Percentiles rank a stretch among this genome's conserved stretches.
Conservation (phyloP, 306 rosid species). For the Quercus robur region DNA sequence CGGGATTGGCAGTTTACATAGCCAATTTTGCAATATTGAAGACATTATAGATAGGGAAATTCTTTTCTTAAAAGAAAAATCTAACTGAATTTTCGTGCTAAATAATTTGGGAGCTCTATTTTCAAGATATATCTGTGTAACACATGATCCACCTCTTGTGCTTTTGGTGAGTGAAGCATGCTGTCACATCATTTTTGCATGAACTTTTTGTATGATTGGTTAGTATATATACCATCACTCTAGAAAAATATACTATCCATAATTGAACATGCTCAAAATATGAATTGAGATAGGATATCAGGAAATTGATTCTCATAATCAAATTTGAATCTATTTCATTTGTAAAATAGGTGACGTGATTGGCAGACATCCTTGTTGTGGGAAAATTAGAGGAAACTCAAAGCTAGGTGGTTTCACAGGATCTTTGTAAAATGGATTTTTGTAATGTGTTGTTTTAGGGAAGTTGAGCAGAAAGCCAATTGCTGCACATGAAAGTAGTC, state of each 20-base stretch:
- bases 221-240: not conserved
- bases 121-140: not conserved
- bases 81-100: not conserved
- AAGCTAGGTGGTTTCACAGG: not conserved
- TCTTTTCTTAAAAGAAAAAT: not conserved
- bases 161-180: not conserved
- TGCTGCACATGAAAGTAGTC: not conserved
- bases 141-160: not conserved
- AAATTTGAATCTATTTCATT: not conserved
- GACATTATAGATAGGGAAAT: not conserved
- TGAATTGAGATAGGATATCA: not conserved
- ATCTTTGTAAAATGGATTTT: not conserved
- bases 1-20: not conserved
- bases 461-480: not conserved
- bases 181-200: not conserved
- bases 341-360: not conserved
- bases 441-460: not conserved
- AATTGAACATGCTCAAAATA: not conserved
- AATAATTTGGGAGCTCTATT: not conserved
- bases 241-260: not conserved
- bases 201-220: not conserved
- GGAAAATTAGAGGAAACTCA: not conserved
- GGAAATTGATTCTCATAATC: not conserved
- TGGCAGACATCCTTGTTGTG: not conserved
- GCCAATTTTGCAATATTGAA: not conserved